Conservation (phyloP, 345 rosid species). For the Heritiera fomes region DNA sequence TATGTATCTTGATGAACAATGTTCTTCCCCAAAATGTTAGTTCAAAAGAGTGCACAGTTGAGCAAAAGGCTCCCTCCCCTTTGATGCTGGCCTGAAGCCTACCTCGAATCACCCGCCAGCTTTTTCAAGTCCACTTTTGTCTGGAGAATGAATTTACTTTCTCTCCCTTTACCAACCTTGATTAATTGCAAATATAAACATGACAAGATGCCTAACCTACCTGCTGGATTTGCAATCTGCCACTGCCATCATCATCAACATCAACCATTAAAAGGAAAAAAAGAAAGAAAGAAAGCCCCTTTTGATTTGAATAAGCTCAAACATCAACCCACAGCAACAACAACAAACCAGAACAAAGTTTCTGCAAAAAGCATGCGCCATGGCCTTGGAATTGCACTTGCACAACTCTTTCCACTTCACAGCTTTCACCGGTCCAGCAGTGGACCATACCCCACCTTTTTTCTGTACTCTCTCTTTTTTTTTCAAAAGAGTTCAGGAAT, state of each 20-base stretch:
- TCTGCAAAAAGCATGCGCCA: not conserved
- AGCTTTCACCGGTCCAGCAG: conserved; percentile 9
- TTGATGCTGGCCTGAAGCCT: not conserved
- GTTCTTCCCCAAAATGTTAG: too few relatives aligned
- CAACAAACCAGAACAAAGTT: not conserved
- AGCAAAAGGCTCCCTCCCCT: not conserved
- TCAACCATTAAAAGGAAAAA: not conserved
- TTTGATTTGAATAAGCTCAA: conserved; percentile 18
- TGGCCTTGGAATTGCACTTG: not conserved
- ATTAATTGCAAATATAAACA: conserved; percentile 9
- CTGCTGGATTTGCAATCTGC: conserved; percentile 14
- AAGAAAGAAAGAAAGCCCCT: not conserved
- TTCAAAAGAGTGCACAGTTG: not conserved
- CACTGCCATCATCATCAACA: not conserved
- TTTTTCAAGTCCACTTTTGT: not conserved
- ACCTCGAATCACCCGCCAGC: conserved; percentile 20
- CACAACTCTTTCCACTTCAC: not conserved
- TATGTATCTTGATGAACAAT: too few relatives aligned
- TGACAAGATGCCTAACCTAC: conserved; percentile 23
- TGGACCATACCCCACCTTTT: not conserved
- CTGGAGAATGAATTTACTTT: not conserved
- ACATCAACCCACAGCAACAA: not conserved
- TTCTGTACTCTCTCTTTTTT: too few relatives aligned
- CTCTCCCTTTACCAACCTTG: conserved; percentile 1
- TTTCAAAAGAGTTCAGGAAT: too few relatives aligned